Evolutionary conservation across 306 rosid genomes (phyloP).

Genomic region (Glycyrrhiza uralensis): DNA sequence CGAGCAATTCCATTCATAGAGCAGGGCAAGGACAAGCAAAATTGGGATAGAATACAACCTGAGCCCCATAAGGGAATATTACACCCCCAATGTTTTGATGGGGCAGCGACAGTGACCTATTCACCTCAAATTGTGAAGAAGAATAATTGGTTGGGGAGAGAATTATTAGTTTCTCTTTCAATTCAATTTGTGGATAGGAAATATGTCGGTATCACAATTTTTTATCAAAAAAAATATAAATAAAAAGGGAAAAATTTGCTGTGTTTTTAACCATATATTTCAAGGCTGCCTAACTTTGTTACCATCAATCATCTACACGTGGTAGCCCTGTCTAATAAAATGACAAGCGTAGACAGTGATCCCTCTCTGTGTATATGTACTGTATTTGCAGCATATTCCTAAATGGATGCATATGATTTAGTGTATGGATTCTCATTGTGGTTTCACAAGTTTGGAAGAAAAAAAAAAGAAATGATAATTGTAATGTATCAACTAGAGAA

Average conservation of each 20-base stretch:
- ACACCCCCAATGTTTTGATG: slow-evolving; percentile 24
- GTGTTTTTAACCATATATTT: slow-evolving; percentile 30
- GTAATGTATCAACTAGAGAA: background rate
- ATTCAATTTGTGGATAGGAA: slow-evolving; percentile 30
- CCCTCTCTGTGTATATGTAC: slow-evolving; percentile 7
- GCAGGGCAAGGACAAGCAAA: slow-evolving; percentile 30
- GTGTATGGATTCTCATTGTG: slow-evolving; percentile 26
- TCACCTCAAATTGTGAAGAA: slow-evolving; percentile 32
- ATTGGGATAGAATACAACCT: slow-evolving; percentile 43
- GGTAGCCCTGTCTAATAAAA: slow-evolving; percentile 26
- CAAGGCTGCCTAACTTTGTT: slow-evolving; percentile 20
- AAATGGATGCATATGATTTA: slow-evolving; percentile 32
- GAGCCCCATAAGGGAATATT: slow-evolving; percentile 42
- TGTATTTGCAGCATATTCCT: slow-evolving; percentile 15
- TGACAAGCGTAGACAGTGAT: slow-evolving; percentile 34
- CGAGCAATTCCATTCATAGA: slow-evolving; percentile 27
- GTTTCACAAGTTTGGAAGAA: background rate
- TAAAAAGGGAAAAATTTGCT: background rate
- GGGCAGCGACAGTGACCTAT: slow-evolving; percentile 24
- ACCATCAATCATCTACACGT: slow-evolving; percentile 28
- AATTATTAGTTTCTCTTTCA: slow-evolving; percentile 11
- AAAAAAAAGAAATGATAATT: background rate
- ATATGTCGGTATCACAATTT: slow-evolving; percentile 30
- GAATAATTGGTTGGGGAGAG: background rate
- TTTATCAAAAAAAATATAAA: background rate